Base-by-base conservation (phyloP, 73 alveolate genomes). In the Effrenium voratum region DNA sequence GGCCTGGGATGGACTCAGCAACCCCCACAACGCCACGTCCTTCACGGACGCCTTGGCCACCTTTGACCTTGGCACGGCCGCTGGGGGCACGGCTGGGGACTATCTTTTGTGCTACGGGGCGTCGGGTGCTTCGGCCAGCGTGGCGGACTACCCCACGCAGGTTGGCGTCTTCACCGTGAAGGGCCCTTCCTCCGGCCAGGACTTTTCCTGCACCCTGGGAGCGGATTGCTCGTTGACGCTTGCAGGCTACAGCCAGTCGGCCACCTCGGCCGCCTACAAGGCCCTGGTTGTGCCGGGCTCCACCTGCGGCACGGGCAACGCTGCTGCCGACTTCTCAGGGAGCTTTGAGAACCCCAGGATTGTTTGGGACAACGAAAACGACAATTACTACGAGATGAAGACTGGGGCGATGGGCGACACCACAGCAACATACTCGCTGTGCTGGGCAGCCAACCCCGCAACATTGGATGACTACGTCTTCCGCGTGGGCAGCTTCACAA, bases 291-390 rank as follows among this genome's bases (percentile, higher is more conserved):
- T 79, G 15, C 26, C 82, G 1, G 87, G 76, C 28, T 41, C 86
- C 34, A 68, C 46, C 55, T 90, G 97, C 8, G 97, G 97, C 38
- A 19, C 87, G 10, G 97, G 97, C 5, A 55, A 36, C 36, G 41
- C 83, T 0, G 97, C 97, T 45, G 87, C 87, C 30, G 68, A 59
- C 76, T 90, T 90, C 75, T 68, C 97, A 0, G 97, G 97, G 12
- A 57, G 76, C 45, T 90, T 90, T 30, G 97, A 90, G 97, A 90
- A 90, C 75, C 97, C 97, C 36, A 49, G 87, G 5, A 36, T 28
- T n/a, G 97, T 90, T 1, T 90, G 97, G 97, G 97, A 90, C n/a
- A 90, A 90, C 44, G 82, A 90, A 12, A n/a, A 90, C 46, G 97
- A 90, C 87, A 70, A 90, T n/a, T 90, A 90, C 55, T 90, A 90